Conservation (phyloP, 73 alveolate species). For the Tetrahymena elliotti region DNA sequence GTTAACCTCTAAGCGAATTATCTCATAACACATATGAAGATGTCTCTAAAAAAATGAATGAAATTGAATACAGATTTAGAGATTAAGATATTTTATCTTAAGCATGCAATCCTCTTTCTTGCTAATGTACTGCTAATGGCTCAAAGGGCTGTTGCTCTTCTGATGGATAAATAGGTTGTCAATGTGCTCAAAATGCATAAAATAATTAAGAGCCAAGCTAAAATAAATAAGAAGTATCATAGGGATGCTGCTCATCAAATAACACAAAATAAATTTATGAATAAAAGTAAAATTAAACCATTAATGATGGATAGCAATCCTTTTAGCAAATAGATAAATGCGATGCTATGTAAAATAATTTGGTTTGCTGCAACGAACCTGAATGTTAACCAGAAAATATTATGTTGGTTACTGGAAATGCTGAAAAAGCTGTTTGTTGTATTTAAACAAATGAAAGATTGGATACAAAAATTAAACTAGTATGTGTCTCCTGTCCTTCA, state of each 20-base stretch:
- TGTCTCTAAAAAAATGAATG: neutral
- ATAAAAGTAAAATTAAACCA: neutral
- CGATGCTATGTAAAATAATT: neutral
- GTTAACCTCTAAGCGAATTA: neutral
- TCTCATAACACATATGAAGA: neutral
- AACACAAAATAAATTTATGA: neutral
- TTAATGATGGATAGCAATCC: neutral
- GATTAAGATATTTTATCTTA: neutral
- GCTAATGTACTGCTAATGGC: neutral
- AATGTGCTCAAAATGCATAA: neutral
- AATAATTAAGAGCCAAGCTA: neutral
- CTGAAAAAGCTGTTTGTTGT: neutral
- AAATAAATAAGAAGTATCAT: neutral
- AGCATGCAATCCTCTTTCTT: neutral
- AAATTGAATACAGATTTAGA: neutral
- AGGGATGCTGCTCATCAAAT: neutral
- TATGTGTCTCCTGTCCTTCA: neutral
- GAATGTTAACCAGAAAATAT: neutral
- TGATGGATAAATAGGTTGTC: neutral
- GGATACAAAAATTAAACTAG: neutral
- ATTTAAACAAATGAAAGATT: neutral
- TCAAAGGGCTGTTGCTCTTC: neutral
- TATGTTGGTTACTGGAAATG: neutral
- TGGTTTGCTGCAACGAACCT: neutral
- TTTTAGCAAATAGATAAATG: neutral